Percentiles rank a stretch among this genome's conserved stretches.
phyloP scores from a whole-genome alignment of 176 grass and related monocot genomes.

The Aegilops bicornis region DNA sequence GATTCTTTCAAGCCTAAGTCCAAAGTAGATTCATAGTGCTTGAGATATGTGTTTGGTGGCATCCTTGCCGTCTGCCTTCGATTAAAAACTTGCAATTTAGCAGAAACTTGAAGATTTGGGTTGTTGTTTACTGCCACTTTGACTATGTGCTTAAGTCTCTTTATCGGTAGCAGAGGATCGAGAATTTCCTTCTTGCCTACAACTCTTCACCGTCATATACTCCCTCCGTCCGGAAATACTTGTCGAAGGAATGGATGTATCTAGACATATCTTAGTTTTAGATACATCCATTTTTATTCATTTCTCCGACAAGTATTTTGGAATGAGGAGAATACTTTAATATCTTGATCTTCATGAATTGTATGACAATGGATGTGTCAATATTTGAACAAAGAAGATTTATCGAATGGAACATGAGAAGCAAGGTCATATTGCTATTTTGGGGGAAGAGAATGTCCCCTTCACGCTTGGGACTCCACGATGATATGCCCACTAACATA shows the following conservation, averaged over 20 bases:
- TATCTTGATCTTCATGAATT: neutral
- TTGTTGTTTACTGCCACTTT: neutral
- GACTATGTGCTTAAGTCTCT: neutral
- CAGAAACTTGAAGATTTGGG: neutral
- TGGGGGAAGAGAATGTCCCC: neutral
- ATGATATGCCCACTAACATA: neutral
- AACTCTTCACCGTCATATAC: neutral
- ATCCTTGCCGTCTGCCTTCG: neutral
- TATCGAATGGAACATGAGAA: neutral
- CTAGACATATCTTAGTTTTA: no score
- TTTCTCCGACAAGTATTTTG: no score
- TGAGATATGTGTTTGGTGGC: neutral
- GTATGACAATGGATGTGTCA: neutral
- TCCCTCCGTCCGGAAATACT: no score
- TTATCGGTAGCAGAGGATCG: neutral
- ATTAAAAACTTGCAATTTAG: neutral
- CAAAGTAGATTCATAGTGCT: neutral
- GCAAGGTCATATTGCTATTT: neutral
- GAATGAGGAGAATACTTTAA: no score
- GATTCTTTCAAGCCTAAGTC: neutral
- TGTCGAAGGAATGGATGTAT: no score
- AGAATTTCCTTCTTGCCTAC: neutral
- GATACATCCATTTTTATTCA: no score
- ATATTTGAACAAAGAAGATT: neutral
- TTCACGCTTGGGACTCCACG: neutral